Evolutionary conservation across 208 protist genomes (phyloP).

Genomic region (Trypanosoma brucei): DNA sequence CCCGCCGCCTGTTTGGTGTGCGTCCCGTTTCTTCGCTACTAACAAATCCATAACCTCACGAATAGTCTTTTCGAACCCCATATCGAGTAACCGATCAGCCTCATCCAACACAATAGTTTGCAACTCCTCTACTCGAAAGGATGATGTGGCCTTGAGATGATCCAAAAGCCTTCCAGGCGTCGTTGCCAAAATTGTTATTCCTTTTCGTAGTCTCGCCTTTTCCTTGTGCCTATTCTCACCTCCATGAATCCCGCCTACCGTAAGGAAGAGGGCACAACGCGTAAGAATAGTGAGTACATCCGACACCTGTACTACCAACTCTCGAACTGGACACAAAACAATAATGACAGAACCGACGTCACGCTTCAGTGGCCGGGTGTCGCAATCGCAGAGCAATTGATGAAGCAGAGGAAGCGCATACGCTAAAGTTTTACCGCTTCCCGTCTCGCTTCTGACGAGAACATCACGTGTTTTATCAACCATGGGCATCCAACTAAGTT

Average conservation of each 20-base stretch:
- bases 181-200: conserved; percentile 72
- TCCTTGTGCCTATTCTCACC: conserved; percentile 79
- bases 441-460: conserved; percentile 65
- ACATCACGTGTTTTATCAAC: conserved; percentile 34
- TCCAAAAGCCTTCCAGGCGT: conserved; percentile 58
- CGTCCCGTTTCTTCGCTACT: conserved; percentile 23
- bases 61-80: conserved; percentile 98
- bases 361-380: conserved; percentile 56
- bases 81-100: conserved; percentile 95
- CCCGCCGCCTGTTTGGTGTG: background rate
- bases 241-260: conserved; percentile 32
- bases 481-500: conserved; percentile 26
- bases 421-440: conserved; percentile 90
- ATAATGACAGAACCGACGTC: conserved; percentile 73
- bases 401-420: conserved; percentile 90
- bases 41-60: conserved; percentile 94
- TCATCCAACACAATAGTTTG: conserved; percentile 94
- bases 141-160: conserved; percentile 52
- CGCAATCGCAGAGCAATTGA: conserved; percentile 77
- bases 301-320: conserved; percentile 86
- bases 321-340: conserved; percentile 81
- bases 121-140: conserved; percentile 52
- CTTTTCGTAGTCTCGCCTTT: conserved; percentile 82
- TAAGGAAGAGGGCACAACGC: conserved; percentile 28
- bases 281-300: conserved; percentile 50